Conservation (phyloP, 495 filamentous ascomycete genomes). For the Eremomyces bilateralis region DNA sequence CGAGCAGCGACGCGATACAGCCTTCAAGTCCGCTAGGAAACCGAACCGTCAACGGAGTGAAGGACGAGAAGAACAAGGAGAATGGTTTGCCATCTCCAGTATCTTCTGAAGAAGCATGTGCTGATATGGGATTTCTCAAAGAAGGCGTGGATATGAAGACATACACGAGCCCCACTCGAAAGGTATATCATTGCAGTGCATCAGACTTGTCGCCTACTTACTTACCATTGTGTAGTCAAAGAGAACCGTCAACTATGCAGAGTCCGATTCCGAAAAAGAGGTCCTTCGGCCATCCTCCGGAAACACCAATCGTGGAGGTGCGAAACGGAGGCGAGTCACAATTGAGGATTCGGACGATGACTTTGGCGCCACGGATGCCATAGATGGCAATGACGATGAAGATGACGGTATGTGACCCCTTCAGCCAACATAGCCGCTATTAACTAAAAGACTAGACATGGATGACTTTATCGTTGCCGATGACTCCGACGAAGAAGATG, state of each 20-base stretch:
- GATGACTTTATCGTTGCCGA: conserved; percentile 69
- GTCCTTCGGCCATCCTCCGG: conserved; percentile 20
- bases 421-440: neutral
- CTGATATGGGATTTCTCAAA: conserved; percentile 15
- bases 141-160: conserved; percentile 15
- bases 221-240: conserved; percentile 18
- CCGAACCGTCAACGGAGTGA: conserved; percentile 9
- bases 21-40: conserved; percentile 26
- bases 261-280: conserved; percentile 38
- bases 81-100: conserved; percentile 18
- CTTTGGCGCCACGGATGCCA: conserved; percentile 35
- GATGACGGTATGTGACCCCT: conserved; percentile 28
- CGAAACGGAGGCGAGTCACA: conserved; percentile 17
- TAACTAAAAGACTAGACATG: conserved; percentile 30
- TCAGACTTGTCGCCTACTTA: neutral
- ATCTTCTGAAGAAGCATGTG: conserved; percentile 18
- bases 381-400: conserved; percentile 29
- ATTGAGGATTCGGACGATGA: conserved; percentile 44
- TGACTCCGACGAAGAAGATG: conserved; percentile 56
- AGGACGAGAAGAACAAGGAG: conserved; percentile 15
- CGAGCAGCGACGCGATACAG: conserved; percentile 50
- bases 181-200: conserved; percentile 20
- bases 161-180: conserved; percentile 36
- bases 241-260: conserved; percentile 41
- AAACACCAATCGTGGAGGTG: conserved; percentile 13